A percentile compares a stretch with the other conserved stretches of the same genome.
These are phyloP conservation scores for Brachypodium distachyon DNA, from an alignment of 202 grass and related monocot species.

Conservation along the genomic window DNA sequence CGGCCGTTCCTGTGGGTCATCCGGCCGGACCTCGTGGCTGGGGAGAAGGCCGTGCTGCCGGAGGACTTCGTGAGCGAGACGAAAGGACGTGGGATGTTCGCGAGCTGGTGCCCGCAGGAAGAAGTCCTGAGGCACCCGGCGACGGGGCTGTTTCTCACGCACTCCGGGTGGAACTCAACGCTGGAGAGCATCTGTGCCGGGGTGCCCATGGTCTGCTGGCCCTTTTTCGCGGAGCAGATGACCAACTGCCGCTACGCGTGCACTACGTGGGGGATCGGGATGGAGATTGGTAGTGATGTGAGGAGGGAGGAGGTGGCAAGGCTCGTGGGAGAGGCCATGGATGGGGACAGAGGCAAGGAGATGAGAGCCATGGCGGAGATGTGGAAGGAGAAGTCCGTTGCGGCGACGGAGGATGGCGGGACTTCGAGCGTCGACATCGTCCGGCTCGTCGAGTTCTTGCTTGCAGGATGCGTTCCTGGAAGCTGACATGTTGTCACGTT, in stretches of 20 bases:
- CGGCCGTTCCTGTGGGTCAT: slow-evolving; percentile 53
- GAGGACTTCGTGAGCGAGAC: slow-evolving; percentile 33
- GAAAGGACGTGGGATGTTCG: slow-evolving; percentile 31
- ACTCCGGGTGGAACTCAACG: slow-evolving; percentile 65
- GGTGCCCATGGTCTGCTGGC: slow-evolving; percentile 68
- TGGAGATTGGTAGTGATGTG: slow-evolving; percentile 57
- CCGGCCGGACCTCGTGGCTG: slow-evolving; percentile 50
- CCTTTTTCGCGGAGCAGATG: slow-evolving; percentile 61
- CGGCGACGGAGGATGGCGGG: slow-evolving; percentile 8
- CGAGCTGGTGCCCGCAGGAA: slow-evolving; percentile 54
- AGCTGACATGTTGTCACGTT: neutral
- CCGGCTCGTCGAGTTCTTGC: slow-evolving; percentile 24
- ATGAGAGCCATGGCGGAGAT: slow-evolving; percentile 30
- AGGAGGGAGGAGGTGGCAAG: slow-evolving; percentile 47
- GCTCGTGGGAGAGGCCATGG: slow-evolving; percentile 51
- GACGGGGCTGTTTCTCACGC: slow-evolving; percentile 48
- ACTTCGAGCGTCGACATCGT: slow-evolving; percentile 25
- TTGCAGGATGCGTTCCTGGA: neutral
- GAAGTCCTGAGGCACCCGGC: slow-evolving; percentile 45
- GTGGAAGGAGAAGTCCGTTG: slow-evolving; percentile 46
- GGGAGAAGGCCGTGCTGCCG: slow-evolving; percentile 34
- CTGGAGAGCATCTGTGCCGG: slow-evolving; percentile 45
- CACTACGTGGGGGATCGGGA: slow-evolving; percentile 43
- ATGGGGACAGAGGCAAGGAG: slow-evolving; percentile 39
- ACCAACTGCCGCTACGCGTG: slow-evolving; percentile 50